These are phyloP conservation scores for Cyclotella choctawhatcheeana DNA, from an alignment of 108 stramenopile genomes.

Conservation along the genomic window DNA sequence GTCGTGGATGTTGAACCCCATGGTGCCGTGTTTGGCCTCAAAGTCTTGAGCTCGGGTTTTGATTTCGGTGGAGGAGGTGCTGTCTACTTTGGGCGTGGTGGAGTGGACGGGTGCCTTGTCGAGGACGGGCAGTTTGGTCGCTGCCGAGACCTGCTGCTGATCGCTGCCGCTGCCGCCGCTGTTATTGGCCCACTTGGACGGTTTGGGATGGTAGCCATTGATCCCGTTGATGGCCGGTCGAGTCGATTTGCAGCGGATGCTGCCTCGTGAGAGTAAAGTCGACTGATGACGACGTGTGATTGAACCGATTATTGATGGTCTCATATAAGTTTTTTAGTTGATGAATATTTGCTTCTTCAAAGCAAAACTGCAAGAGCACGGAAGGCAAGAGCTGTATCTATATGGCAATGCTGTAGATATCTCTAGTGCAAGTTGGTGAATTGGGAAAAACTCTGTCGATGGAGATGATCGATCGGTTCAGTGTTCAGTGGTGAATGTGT, in stretches of 20 bases:
- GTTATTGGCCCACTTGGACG: neutral
- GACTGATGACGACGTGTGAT: neutral
- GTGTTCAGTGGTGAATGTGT: too few relatives aligned
- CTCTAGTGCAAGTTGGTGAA: too few relatives aligned
- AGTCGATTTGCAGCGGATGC: neutral
- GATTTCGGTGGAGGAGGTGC: neutral
- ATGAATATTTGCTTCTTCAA: neutral
- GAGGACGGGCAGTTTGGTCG: neutral
- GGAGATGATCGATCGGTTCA: too few relatives aligned
- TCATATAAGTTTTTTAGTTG: neutral
- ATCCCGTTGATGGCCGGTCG: neutral
- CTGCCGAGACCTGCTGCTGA: neutral
- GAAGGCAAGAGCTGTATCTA: too few relatives aligned
- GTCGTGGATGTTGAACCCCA: conserved; percentile 37
- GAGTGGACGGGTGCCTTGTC: neutral
- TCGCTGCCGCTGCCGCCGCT: neutral
- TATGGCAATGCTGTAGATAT: too few relatives aligned
- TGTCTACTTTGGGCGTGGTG: neutral
- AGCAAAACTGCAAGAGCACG: too few relatives aligned
- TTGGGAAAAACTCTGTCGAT: too few relatives aligned
- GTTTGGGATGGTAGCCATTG: neutral
- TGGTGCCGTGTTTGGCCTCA: conserved; percentile 16
- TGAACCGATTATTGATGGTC: neutral
- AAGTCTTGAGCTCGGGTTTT: conserved; percentile 26
- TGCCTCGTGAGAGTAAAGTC: neutral